Evolutionary conservation across 352 stramenopile species (phyloP), one percentile per base, ranked within the genome.

Genomic region (Plasmopara viticola): DNA sequence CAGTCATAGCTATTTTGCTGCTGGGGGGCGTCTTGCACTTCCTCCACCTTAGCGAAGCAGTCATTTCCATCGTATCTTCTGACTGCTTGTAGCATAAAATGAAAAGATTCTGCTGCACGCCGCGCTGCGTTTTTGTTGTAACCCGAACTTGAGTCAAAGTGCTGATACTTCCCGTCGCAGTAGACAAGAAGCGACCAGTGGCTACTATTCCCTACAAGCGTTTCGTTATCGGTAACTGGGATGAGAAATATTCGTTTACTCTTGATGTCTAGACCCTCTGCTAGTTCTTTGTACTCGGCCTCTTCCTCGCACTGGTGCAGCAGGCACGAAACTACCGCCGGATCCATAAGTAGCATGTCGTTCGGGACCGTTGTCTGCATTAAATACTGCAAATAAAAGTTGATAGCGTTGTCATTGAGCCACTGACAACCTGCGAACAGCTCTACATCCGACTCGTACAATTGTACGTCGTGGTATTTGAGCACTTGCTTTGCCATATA

Each of bases 331-430:
- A 90, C 76, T 20, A 94, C 73, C 5, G 74, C 77, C 9, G 83
- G 76, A 51, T 94, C 83, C 66, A 88, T 76, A 42, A 91, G 62
- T 44, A 91, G 51, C 41, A 89, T 55, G 52, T 68, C 60, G 40
- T 47, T 56, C 25, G n/a, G 28, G 44, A 29, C 30, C 6, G 60
- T 28, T 6, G 72, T 74, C 31, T 79, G 74, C 29, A 70, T 73
- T 28, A 90, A 39, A 52, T 74, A 84, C 60, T 84, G 70, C 44
- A 94, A 72, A 62, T 88, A 91, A 52, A 94, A 94, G 71, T 91
- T 81, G 56, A 94, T 68, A 18, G 78, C 62, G 28, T 82, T 90
- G 62, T 94, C 83, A 53, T 94, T 91, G 29, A 94, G 81, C 83
- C 83, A 94, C 54, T 83, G 58, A 9, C 38, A 56, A 10, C 44